Evolutionary conservation across 768 basidiomycete species (phyloP), one percentile per base, ranked within the genome.

Genomic region (Guyanaporus albipodus): DNA sequence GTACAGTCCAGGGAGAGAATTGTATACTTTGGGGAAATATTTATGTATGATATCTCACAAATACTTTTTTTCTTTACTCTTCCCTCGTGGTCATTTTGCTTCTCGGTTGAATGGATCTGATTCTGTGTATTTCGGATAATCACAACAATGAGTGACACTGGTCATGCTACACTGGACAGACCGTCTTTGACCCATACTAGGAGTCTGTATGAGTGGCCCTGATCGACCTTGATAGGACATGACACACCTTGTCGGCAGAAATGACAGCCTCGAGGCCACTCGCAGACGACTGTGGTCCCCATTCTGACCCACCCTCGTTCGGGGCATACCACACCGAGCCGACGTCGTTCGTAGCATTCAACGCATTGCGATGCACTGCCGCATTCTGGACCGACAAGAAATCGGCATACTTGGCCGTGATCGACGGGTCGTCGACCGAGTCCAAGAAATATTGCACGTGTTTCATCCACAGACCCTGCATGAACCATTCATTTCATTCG

Each of bases 401-500:
- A 17, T 36, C 4, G 21, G 48, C 45, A 52, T 78, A 80, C 51
- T 74, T 76, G n/a, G 66, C 66, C 0, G 59, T 67, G 14, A 76
- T 71, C 22, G 67, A 56, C 17, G 70, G 14, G 47, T 75, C 70
- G 33, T 72, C 68, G 26, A 72, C 77, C 38, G 39, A 51, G 49
- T 78, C 76, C 23, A 80, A 66, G 55, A 79, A 77, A 50, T 68
- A 77, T 38, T 73, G 70, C 6, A 79, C 49, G 41, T 77, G 74
- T 50, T 79, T 79, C 14, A 68, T 77, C 75, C 77, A 77, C 15
- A 78, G 49, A 12, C 78, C 49, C 49, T 50, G 17, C 18, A 18
- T 8, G 14, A 2, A n/a, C n/a, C n/a, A n/a, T n/a, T n/a, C n/a
- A n/a, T n/a, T n/a, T n/a, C n/a, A n/a, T n/a, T n/a, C n/a, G n/a